Evolutionary conservation across 768 basidiomycete genomes (phyloP).

Genomic region (Rhizopogon salebrosus): DNA sequence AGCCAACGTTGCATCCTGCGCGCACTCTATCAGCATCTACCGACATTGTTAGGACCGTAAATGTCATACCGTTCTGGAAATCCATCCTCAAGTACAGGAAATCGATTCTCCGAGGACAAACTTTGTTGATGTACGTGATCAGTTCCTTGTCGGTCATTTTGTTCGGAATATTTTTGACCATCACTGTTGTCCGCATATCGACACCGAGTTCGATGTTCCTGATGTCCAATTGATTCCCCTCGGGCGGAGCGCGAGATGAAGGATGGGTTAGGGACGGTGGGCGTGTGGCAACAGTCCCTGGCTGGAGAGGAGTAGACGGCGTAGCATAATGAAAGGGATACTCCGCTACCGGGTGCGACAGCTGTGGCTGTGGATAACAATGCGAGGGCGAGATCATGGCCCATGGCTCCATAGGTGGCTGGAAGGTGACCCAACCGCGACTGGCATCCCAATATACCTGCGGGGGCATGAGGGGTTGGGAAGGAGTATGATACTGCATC

Average conservation of each 20-base stretch:
- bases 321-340: conserved; percentile 2
- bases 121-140: conserved; percentile 59
- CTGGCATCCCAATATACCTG: conserved; percentile 26
- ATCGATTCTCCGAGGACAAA: conserved; percentile 74
- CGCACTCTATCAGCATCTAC: conserved; percentile 4
- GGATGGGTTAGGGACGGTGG: conserved; percentile 18
- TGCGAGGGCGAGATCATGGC: conserved; percentile 22
- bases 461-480: conserved; percentile 21
- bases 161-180: conserved; percentile 92
- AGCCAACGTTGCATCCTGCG: conserved; percentile 71
- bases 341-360: conserved; percentile 16
- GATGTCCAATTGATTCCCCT: conserved; percentile 61
- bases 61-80: conserved; percentile 64
- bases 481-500: conserved; percentile 23
- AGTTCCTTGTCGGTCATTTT: conserved; percentile 81
- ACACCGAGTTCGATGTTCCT: conserved; percentile 68
- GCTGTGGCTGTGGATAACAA: conserved; percentile 28
- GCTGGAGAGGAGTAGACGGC: conserved; percentile 7
- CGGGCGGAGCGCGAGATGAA: conserved; percentile 26
- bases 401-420: conserved; percentile 26
- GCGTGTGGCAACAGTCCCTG: conserved; percentile 15
- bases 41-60: neutral
- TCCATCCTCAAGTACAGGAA: conserved; percentile 88
- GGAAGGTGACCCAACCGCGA: conserved; percentile 26
- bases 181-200: conserved; percentile 80